Base-by-base conservation (phyloP, 192 early-diverging fungal species). In the Kappamyces sp. region DNA sequence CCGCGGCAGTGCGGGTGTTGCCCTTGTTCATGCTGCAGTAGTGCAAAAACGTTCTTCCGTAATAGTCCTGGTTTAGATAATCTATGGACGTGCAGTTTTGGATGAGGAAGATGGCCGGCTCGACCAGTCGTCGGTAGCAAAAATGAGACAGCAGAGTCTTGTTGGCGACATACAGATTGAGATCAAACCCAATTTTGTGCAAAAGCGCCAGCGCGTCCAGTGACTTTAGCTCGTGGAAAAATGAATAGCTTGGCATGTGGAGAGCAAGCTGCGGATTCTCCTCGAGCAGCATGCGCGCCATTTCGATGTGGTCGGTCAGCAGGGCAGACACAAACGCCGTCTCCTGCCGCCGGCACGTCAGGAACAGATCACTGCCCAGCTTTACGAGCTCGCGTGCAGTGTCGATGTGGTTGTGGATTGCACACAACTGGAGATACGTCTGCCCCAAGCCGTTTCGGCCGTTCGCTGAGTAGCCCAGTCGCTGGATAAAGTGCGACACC, bases 51-150 rank as follows among this genome's bases (percentile, higher is more conserved):
- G 54, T 31, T 39, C 46, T 57, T 3, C 31, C 2, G 4, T 34
- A 5, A 40, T 57, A 57, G 46, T 57, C 54, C n/a, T 23, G 3
- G 2, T 33, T 10, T 0, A 34, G 4, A 5, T 44, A 36, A 40
- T 57, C 36, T 15, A 57, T 5, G 2, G 6, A 4, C 33, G 7
- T 8, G 4, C 3, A 36, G 23, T 57, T 40, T 46, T 46, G 12
- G 23, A 57, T 7, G 23, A 57, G 23, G 10, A 3, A 4, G 5
- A 57, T 40, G 10, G 54, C 33, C 6, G 46, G 33, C 9, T 57
- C 38, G 8, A 5, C 15, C 54, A 57, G 32, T 6, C 54, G 23
- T 12, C 33, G 42, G 23, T 57, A 23, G 54, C 54, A 57, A 57
- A 44, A 57, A 44, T 40, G 33, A 32, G 38, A 5, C 13, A 57